phyloP scores from a whole-genome alignment of 2,329 filamentous ascomycete genomes.

The Paecilomyces formosus region DNA sequence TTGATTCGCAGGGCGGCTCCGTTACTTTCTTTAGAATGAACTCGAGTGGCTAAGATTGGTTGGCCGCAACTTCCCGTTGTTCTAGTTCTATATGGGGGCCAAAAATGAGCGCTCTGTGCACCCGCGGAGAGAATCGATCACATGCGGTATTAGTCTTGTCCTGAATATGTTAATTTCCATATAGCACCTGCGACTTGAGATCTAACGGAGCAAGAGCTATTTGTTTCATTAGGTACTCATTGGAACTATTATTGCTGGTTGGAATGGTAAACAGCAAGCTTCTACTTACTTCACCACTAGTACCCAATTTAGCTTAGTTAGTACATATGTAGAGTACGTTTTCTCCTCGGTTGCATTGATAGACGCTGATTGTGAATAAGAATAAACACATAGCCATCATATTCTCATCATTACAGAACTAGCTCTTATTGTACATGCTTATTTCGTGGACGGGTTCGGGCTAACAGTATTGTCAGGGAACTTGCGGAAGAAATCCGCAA shows the following conservation, averaged over 20 bases:
- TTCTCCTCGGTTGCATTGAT: background rate
- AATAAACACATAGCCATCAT: background rate
- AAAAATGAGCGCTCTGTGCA: background rate
- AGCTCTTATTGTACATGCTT: background rate
- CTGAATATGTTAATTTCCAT: background rate
- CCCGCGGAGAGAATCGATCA: background rate
- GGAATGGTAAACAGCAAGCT: too few relatives aligned
- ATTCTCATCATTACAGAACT: background rate
- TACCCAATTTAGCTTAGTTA: too few relatives aligned
- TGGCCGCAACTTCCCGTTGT: background rate
- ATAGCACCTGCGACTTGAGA: too few relatives aligned
- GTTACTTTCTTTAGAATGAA: background rate
- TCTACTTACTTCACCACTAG: background rate
- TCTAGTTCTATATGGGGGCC: background rate
- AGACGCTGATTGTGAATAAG: background rate
- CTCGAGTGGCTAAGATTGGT: background rate
- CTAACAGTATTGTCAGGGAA: slow-evolving; percentile 35
- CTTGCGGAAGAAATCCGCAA: slow-evolving; percentile 49
- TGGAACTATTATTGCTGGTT: too few relatives aligned
- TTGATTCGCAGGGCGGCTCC: background rate
- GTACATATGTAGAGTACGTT: background rate
- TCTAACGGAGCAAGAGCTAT: too few relatives aligned
- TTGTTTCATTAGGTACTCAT: background rate
- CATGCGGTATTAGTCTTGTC: background rate
- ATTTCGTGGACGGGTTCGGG: background rate